These are phyloP conservation scores for Dryadomyces quercivorus DNA, from an alignment of 2,329 filamentous ascomycete species.

Conservation along the genomic window DNA sequence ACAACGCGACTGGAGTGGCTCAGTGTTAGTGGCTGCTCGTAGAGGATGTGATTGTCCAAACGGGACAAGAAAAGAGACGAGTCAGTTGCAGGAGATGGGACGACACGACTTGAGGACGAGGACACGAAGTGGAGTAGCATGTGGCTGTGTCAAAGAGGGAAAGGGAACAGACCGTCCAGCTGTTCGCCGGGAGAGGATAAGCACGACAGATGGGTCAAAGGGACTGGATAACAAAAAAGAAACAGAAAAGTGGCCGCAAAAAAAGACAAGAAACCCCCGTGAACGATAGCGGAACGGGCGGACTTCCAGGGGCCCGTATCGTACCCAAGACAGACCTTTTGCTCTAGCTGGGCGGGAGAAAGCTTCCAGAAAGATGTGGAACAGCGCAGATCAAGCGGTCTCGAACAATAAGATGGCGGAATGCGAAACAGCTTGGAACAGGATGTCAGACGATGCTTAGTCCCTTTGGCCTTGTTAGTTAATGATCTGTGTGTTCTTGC, in stretches of 20 bases:
- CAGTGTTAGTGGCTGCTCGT: neutral
- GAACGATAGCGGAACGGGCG: neutral
- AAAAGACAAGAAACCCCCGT: neutral
- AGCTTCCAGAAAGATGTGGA: conserved; percentile 10
- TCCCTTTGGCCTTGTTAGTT: neutral
- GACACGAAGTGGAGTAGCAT: neutral
- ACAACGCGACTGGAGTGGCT: neutral
- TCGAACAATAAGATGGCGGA: neutral
- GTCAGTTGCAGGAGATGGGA: neutral
- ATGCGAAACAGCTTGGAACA: conserved; percentile 10
- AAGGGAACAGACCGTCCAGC: neutral
- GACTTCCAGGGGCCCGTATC: neutral
- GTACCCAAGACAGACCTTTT: neutral
- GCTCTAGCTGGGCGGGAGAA: conserved; percentile 3
- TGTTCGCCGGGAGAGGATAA: neutral
- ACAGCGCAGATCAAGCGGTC: conserved; percentile 4
- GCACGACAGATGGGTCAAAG: neutral
- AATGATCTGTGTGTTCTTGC: neutral
- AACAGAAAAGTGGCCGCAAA: too few relatives aligned
- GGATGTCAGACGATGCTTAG: conserved; percentile 6
- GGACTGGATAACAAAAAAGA: neutral
- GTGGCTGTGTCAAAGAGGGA: neutral
- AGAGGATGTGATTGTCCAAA: neutral
- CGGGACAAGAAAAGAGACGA: neutral
- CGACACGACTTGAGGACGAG: neutral